These are phyloP conservation scores for Detonula confervacea DNA, from an alignment of 352 stramenopile species.

Conservation along the genomic window DNA sequence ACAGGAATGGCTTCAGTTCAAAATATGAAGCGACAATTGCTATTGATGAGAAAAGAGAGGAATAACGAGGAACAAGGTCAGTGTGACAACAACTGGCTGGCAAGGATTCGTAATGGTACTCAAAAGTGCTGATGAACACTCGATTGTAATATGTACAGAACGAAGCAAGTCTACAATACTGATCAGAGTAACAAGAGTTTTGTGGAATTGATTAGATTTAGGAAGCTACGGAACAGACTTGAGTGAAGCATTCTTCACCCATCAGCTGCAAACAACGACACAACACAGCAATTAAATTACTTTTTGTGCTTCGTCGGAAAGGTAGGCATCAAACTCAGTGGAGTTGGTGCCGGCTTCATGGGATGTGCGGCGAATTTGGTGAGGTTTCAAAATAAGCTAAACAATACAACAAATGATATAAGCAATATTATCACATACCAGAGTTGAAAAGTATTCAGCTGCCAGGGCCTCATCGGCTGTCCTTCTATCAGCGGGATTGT, in stretches of 20 bases:
- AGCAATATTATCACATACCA: conserved; percentile 14
- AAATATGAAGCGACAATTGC: conserved; percentile 57
- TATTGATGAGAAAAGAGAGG: conserved; percentile 6
- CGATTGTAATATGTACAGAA: too few species aligned
- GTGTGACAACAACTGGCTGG: conserved; percentile 5
- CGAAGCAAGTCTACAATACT: neutral
- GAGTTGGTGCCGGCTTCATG: conserved; percentile 41
- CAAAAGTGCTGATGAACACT: neutral
- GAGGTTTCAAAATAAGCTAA: neutral
- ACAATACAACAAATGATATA: neutral
- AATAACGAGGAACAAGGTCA: neutral
- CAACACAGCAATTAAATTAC: too few species aligned
- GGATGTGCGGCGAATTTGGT: neutral
- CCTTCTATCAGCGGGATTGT: conserved; percentile 54
- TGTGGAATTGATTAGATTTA: too few species aligned
- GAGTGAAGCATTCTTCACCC: too few species aligned
- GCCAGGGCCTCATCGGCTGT: conserved; percentile 55
- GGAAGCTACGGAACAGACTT: too few species aligned
- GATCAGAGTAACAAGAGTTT: too few species aligned
- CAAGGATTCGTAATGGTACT: neutral
- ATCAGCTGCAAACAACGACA: too few species aligned
- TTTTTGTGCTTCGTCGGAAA: conserved; percentile 56
- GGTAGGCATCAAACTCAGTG: conserved; percentile 51
- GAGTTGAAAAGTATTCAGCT: conserved; percentile 49
- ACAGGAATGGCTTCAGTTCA: conserved; percentile 57